These are phyloP conservation scores for Epichloe uncinata DNA, from an alignment of 2,329 filamentous ascomycete species.

Conservation along the genomic window DNA sequence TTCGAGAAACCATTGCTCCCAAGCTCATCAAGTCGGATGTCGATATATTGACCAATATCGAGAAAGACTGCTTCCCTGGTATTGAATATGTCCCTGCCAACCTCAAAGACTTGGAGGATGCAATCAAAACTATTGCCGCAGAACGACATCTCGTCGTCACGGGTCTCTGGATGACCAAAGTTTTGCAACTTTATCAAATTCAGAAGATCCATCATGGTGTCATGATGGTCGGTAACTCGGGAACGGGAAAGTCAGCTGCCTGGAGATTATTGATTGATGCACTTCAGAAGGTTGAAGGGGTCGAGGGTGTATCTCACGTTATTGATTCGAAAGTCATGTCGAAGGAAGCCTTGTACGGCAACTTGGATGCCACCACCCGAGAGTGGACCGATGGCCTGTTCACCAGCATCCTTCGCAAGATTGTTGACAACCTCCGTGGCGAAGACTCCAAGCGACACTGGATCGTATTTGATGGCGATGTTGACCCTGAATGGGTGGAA, in stretches of 20 bases:
- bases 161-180: constrained; percentile 94
- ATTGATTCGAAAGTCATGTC: constrained; percentile 99
- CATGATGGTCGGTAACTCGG: constrained; percentile 99
- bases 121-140: constrained; percentile 69
- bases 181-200: constrained; percentile 94
- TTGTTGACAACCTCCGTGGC: constrained; percentile 94
- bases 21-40: constrained; percentile 93
- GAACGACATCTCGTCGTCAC: constrained; percentile 83
- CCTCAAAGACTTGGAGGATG: constrained; percentile 62
- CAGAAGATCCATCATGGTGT: constrained; percentile 97
- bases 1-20: constrained; percentile 94
- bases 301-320: constrained; percentile 91
- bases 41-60: constrained; percentile 72
- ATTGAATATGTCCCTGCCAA: constrained; percentile 87
- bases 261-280: constrained; percentile 91
- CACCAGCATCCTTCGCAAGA: constrained; percentile 93
- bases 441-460: constrained; percentile 96
- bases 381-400: constrained; percentile 99
- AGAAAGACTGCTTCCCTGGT: constrained; percentile 75
- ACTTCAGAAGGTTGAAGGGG: constrained; percentile 75
- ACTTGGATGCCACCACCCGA: constrained; percentile 86
- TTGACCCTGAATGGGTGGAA: constrained; percentile 98
- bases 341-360: constrained; percentile 94
- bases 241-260: constrained; percentile 90
- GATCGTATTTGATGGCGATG: constrained; percentile 98